Evolutionary conservation across 331 rosid species (phyloP), one percentile per base, ranked within the genome.

Genomic region (Acacia concinna): DNA sequence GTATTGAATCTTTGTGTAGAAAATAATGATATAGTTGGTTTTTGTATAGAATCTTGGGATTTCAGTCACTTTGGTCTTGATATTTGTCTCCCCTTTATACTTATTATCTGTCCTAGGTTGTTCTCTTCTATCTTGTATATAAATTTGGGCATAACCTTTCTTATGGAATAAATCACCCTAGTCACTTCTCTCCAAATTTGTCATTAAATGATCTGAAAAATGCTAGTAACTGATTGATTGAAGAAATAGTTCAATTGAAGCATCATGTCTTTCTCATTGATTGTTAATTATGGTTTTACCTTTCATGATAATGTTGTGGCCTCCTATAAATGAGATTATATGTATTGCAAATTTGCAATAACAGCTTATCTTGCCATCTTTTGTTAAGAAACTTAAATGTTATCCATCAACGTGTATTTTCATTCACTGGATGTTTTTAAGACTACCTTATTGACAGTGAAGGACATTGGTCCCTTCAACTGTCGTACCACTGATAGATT

Each of bases 401-500:
- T 34, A 1, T 54, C 28, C 62, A 35, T 76, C 27, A 59, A 69
- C n/a, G 20, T 64, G 3, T 2, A 7, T 37, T 30, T 52, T 76
- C 5, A 54, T 23, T 9, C 47, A 12, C 49, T 75, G 46, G 40
- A 10, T 23, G 18, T 27, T 60, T 34, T 70, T 23, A 9, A 78
- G 25, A 68, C 4, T 28, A 31, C 37, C 10, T 46, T 49, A 14
- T 30, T 64, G 20, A 28, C 37, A 14, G 21, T 4, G 65, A 57
- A 1, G 8, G 65, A 57, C 18, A 57, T 57, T 25, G 46, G 71
- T 32, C 59, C 28, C 57, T 56, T 46, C 1, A 41, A 72, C 30
- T 82, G 32, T 38, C 27, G 31, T 62, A 27, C 65, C 52, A 17
- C 14, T 27, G 41, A 83, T 47, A 63, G 64, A 65, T 66, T 67